Base-by-base conservation (phyloP, 345 rosid genomes). In the Corchorus capsularis region DNA sequence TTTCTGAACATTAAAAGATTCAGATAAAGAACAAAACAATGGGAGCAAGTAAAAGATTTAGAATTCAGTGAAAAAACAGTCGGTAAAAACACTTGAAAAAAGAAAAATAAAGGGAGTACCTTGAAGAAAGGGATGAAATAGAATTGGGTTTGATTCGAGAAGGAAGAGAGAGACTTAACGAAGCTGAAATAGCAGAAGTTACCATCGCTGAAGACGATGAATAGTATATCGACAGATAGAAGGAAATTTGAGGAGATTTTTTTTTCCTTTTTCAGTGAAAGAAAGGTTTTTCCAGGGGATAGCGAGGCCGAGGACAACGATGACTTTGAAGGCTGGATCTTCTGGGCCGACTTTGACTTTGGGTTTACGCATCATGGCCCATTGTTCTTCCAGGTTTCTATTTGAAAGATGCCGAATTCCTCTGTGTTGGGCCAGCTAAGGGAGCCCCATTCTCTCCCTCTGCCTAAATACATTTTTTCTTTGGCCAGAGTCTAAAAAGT, bases 111-210 rank as follows among this genome's bases (percentile, higher is more conserved):
- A 5, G 16, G 13, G 20, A 6, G 75, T 72, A 61, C 64, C 75
- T 72, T 1, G 5, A 43, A 57, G 66, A 72, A 41, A 59, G 9
- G 20, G 54, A 73, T 45, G 65, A 56, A 72, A 45, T 19, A 54
- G 41, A 72, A 72, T 41, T 15, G 54, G 67, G 53, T 46, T 67
- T 73, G 56, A 52, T 16, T 69, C 46, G 61, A 69, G 61, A 16
- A 52, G 46, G 5, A 14, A 59, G 64, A 9, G 55, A 73, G 37
- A 59, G 27, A 73, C 22, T 45, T 20, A 14, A 10, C 32, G 67
- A 60, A 59, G 76, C 39, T 73, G 76, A 73, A 34, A 73, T 16
- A 45, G 54, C 12, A 16, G 67, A 73, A 45, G 41, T 56, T 43
- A n/a, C 76, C 76, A 59, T 73, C 52, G 6, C 34, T 56, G 27